A percentile compares a stretch with the other conserved stretches of the same genome.
phyloP scores from a whole-genome alignment of 805 yeast genomes.

The Yarrowia porcina region DNA sequence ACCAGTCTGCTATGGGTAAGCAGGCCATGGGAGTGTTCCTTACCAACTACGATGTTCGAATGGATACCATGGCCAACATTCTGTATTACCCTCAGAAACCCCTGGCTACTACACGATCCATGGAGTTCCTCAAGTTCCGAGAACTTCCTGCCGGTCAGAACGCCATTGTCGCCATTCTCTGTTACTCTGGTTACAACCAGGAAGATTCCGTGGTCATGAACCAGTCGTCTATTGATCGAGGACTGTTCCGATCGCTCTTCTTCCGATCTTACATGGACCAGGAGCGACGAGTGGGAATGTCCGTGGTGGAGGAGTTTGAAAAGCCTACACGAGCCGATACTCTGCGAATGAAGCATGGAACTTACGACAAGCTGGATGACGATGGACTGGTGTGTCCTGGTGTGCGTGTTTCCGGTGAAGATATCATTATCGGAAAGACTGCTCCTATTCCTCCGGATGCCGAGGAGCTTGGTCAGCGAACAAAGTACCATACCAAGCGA shows the following conservation, averaged over 20 bases:
- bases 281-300: slow-evolving; percentile 97
- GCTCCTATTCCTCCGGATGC: slow-evolving; percentile 99
- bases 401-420: slow-evolving; percentile 97
- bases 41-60: slow-evolving; percentile 91
- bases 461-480: slow-evolving; percentile 97
- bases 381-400: slow-evolving; percentile 99
- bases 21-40: slow-evolving; percentile 99
- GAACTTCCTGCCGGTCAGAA: slow-evolving; percentile 99
- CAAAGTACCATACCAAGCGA: slow-evolving; percentile 96
- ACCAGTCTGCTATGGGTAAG: slow-evolving; percentile 99
- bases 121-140: slow-evolving; percentile 96
- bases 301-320: slow-evolving; percentile 95
- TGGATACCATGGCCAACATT: slow-evolving; percentile 99
- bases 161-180: slow-evolving; percentile 96
- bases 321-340: slow-evolving; percentile 95
- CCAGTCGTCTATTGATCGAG: slow-evolving; percentile 95
- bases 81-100: slow-evolving; percentile 98
- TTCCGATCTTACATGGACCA: slow-evolving; percentile 98
- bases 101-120: slow-evolving; percentile 93
- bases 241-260: slow-evolving; percentile 90
- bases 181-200: slow-evolving; percentile 98
- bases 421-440: slow-evolving; percentile 96
- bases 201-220: slow-evolving; percentile 99
- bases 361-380: slow-evolving; percentile 96
- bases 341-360: slow-evolving; percentile 92